Conservation (phyloP, 2,329 filamentous ascomycete species). For the Trichophyton mentagrophytes region DNA sequence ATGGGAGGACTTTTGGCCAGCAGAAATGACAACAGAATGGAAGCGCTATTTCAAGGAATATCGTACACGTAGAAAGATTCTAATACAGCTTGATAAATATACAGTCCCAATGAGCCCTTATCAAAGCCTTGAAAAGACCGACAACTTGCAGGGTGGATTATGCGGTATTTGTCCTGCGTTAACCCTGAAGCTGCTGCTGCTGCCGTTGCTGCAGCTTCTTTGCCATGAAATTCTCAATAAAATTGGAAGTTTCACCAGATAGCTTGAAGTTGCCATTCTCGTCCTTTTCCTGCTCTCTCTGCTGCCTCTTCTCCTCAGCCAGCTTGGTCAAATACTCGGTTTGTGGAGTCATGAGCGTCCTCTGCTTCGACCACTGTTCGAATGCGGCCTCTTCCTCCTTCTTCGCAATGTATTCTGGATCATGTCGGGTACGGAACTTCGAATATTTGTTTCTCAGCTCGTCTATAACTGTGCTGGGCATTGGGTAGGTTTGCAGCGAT, state of each 20-base stretch:
- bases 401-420: conserved; percentile 55
- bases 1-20: not conserved
- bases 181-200: not conserved
- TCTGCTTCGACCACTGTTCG: conserved; percentile 33
- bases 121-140: not conserved
- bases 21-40: not conserved
- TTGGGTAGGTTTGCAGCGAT: conserved; percentile 62
- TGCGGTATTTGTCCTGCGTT: not conserved
- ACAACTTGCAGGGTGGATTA: not conserved
- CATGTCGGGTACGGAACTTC: conserved; percentile 68
- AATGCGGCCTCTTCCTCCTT: conserved; percentile 48
- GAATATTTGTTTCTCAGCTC: conserved; percentile 77
- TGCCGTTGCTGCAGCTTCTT: conserved; percentile 9
- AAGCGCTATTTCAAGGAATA: not conserved
- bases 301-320: conserved; percentile 26
- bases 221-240: conserved; percentile 27
- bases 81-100: not conserved
- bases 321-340: conserved; percentile 30
- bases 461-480: conserved; percentile 66
- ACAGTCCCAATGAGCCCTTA: not conserved
- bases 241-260: conserved; percentile 22
- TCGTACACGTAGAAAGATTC: conserved; percentile 3
- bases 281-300: conserved; percentile 24
- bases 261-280: conserved; percentile 28
- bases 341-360: conserved; percentile 36